Base-by-base conservation (phyloP, 768 basidiomycete genomes). In the Panus rudis region DNA sequence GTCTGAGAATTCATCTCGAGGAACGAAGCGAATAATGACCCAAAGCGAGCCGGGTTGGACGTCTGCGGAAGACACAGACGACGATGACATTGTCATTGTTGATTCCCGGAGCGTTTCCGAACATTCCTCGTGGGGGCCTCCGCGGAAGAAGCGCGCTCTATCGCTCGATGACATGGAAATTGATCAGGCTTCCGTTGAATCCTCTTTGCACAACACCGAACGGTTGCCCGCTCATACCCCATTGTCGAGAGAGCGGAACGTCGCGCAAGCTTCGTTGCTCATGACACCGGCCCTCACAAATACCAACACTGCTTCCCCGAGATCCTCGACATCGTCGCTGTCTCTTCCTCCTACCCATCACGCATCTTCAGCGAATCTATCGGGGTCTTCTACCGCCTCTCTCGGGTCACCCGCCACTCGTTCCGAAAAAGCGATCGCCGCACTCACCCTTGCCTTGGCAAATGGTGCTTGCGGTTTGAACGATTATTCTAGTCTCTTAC, bases 31-130 rank as follows among this genome's bases (percentile, higher is more conserved):
- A 16, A 11, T 32, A 16, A 17, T 17, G 13, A 30, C 41, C 25
- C 28, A 13, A 27, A 25, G 16, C 31, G 31, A 33, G 23, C n/a
- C n/a, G 17, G 13, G 20, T 3, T 37, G 23, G 21, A 33, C 42
- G 39, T 45, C 30, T 47, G 3, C 39, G 43, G 41, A 62, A 55
- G 45, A 54, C 40, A 46, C 52, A 35, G 46, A 75, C 20, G 76
- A 77, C 19, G 80, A 79, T 42, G 75, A 77, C 33, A 60, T 84
- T 44, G 67, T 78, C 49, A 79, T 84, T 48, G 68, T 76, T 34
- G 58, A 60, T 3, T 70, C 70, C 21, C 69, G 70, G 37, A 48
- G 63, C 19, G 44, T 58, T 3, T 53, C 46, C 16, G 49, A 47
- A 19, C 35, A 39, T 35, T 47, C 25, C 25, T 41, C 26, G 34